Conservation (phyloP, 2,329 filamentous ascomycete species). For the Aspergillus awamori region DNA sequence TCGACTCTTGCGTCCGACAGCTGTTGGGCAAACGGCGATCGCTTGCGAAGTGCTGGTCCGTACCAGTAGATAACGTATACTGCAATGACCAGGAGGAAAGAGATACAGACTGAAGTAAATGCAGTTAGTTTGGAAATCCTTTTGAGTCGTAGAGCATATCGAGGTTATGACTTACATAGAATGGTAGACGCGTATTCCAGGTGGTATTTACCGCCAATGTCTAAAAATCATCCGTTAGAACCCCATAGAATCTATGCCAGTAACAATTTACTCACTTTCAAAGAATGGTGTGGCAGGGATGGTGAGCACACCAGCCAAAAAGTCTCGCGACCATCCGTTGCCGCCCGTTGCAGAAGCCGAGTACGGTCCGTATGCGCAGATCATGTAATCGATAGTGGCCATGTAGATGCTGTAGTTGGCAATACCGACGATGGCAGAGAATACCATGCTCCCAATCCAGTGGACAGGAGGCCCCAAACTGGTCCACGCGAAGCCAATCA, state of each 20-base stretch:
- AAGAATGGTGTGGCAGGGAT: conserved; percentile 60
- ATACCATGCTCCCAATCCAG: conserved; percentile 66
- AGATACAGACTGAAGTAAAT: conserved; percentile 53
- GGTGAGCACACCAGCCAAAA: conserved; percentile 66
- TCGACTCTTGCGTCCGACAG: conserved; percentile 53
- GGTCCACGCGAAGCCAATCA: conserved; percentile 66
- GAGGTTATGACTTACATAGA: conserved; percentile 47
- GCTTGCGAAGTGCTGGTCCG: conserved; percentile 61
- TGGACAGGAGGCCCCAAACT: conserved; percentile 58
- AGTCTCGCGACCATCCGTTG: conserved; percentile 67
- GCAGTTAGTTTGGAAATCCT: not conserved
- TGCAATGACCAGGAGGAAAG: conserved; percentile 62
- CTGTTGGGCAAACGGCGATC: conserved; percentile 67
- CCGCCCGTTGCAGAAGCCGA: conserved; percentile 68
- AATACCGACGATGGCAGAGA: conserved; percentile 62
- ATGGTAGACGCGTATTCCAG: conserved; percentile 66
- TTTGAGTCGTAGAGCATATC: not conserved
- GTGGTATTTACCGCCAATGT: conserved; percentile 59
- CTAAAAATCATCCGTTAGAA: conserved; percentile 25
- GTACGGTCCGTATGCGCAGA: conserved; percentile 67
- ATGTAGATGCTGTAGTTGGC: conserved; percentile 68
- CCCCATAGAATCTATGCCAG: not conserved
- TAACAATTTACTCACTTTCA: conserved; percentile 34
- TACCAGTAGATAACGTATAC: conserved; percentile 70
- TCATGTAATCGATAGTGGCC: conserved; percentile 70